phyloP scores from a whole-genome alignment of 2,329 filamentous ascomycete species.

The Pestalotiopsis sp. region DNA sequence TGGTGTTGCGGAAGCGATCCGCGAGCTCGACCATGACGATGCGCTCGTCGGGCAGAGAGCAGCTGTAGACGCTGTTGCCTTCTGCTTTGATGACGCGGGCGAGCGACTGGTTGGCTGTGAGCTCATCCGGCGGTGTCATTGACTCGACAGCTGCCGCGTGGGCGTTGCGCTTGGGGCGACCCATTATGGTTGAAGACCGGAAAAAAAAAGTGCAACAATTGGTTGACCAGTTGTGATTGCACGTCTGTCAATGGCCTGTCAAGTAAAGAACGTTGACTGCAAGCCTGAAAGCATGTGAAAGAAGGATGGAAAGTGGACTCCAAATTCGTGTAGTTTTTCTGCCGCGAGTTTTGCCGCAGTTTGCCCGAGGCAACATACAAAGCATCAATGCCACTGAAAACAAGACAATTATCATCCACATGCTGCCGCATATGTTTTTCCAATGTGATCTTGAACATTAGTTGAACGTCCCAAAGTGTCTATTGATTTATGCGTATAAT shows the following conservation, averaged over 20 bases:
- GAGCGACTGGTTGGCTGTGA: conserved; percentile 65
- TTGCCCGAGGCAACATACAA: neutral
- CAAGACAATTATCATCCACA: no score
- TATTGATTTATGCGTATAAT: no score
- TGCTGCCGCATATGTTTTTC: no score
- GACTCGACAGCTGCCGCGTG: conserved; percentile 77
- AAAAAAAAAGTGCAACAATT: no score
- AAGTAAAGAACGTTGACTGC: neutral
- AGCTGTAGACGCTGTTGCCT: conserved; percentile 87
- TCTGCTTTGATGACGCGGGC: conserved; percentile 80
- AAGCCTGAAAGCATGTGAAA: neutral
- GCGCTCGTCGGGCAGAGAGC: conserved; percentile 69
- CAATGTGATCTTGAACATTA: no score
- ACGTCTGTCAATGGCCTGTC: no score
- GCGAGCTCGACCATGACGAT: conserved; percentile 79
- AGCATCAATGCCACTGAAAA: neutral
- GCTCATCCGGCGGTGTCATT: conserved; percentile 59
- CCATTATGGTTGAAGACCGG: conserved; percentile 51
- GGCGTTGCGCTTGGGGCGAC: conserved; percentile 74
- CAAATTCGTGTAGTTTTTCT: neutral
- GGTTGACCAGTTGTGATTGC: no score
- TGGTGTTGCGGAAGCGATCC: conserved; percentile 83
- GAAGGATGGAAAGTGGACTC: neutral
- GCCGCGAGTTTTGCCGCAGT: conserved; percentile 4
- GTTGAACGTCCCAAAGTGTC: no score